Evolutionary conservation across 2,329 filamentous ascomycete genomes (phyloP), one percentile per base, ranked within the genome.

Genomic region (Seiridium unicorne): DNA sequence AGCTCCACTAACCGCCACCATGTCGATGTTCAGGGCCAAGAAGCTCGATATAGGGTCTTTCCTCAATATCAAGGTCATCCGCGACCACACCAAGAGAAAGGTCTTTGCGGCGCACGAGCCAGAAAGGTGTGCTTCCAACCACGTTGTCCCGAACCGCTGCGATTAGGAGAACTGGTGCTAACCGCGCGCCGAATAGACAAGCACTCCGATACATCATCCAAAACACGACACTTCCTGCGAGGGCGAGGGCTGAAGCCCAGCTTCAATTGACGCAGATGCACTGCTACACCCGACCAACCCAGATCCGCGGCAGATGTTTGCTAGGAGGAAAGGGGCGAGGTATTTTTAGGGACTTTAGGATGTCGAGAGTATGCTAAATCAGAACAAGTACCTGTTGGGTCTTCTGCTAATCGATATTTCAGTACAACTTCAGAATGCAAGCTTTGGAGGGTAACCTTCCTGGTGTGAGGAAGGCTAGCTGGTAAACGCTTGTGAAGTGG

Each of bases 31-130:
- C 78, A 84, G 93, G 69, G 84, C 93, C 38, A 96, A 96, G 79
- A 93, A 89, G 82, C 88, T 97, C 68, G 93, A 98, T 69, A 80
- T 98, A 67, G 89, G 90, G 74, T 92, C 92, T 74, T 97, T 91
- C 73, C 77, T 96, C 79, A 97, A 97, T 73, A 86, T 89, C 74
- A 89, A 89, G 67, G 85, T 91, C 66, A 90, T 99, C 73, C 92
- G 95, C 70, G 95, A 99, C 77, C 92, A 98, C 80, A 93, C 93
- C 59, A 99, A 98, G 86, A 90, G 95, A 70, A 94, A 96, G 80
- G 91, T 93, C 61, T 97, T 93, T 71, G 90, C 90, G 72, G 83
- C 92, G 73, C 81, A 89, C 72, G 95, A 99, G 80, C 87, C 93
- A 4, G 90, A 97, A 79, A 89, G 94, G 93, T 96, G 81, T 64